Evolutionary conservation across 768 basidiomycete genomes (phyloP).

Genomic region (Tylopilus vinaceipallidus): DNA sequence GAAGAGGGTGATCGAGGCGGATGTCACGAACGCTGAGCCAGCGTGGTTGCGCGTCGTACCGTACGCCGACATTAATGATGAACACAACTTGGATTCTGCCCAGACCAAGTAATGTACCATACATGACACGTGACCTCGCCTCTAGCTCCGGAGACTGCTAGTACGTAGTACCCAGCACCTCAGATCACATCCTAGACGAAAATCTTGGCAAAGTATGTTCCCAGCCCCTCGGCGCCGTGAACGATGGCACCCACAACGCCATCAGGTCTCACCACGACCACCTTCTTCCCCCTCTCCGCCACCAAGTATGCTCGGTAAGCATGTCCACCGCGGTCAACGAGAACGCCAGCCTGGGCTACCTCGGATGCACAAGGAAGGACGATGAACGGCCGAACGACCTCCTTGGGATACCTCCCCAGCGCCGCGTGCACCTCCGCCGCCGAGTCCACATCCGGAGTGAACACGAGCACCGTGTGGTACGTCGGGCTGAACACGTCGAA

Average conservation of each 20-base stretch:
- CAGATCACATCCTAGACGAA: conserved; percentile 1
- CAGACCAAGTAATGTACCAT: too few species aligned
- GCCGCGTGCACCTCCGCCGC: conserved; percentile 7
- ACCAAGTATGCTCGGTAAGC: conserved; percentile 41
- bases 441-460: conserved; percentile 12
- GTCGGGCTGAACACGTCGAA: conserved; percentile 24
- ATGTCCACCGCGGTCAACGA: conserved; percentile 38
- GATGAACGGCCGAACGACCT: conserved; percentile 7
- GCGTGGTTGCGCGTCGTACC: conserved; percentile 49
- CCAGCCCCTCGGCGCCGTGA: conserved; percentile 15
- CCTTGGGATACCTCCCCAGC: conserved; percentile 4
- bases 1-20: conserved; percentile 77
- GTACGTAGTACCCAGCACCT: too few species aligned
- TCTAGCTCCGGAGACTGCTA: too few species aligned
- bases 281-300: conserved; percentile 27
- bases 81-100: too few species aligned
- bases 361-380: conserved; percentile 10
- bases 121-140: too few species aligned
- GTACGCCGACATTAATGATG: conserved; percentile 46
- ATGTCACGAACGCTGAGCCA: conserved; percentile 46
- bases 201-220: conserved; percentile 18
- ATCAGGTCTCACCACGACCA: conserved; percentile 44
- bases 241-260: conserved; percentile 39
- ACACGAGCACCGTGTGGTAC: conserved; percentile 32
- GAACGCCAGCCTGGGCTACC: conserved; percentile 25